A percentile compares a stretch with the other conserved stretches of the same genome.
Evolutionary conservation across 495 filamentous ascomycete species (phyloP).

Genomic region (Hypoxylon lenormandii): DNA sequence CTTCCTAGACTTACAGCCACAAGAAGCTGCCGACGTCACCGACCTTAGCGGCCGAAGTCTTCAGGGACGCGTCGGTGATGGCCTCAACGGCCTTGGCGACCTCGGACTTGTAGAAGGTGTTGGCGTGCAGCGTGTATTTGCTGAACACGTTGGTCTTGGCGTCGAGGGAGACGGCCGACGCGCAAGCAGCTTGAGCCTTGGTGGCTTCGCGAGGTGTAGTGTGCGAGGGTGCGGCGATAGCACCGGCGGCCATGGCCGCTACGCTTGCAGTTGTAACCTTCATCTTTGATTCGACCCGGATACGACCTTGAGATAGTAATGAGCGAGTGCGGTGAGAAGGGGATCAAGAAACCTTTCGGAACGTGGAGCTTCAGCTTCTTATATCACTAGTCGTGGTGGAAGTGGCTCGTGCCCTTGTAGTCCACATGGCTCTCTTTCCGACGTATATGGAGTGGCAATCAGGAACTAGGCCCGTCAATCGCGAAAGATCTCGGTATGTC

Average conservation of each 20-base stretch:
- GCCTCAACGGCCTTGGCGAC: constrained; percentile 62
- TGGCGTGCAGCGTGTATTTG: constrained; percentile 67
- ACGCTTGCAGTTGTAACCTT: constrained; percentile 58
- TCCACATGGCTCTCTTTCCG: constrained; percentile 6
- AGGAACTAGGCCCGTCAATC: constrained; percentile 62
- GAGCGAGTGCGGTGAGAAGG: constrained; percentile 55
- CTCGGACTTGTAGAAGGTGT: constrained; percentile 68
- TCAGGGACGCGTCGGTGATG: constrained; percentile 55
- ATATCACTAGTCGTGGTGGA: constrained; percentile 36
- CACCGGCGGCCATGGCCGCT: constrained; percentile 58
- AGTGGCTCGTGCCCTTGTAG: constrained; percentile 13
- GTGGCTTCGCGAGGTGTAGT: constrained; percentile 34
- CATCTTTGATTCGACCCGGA: constrained; percentile 56
- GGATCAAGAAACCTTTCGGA: constrained; percentile 23
- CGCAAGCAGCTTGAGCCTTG: constrained; percentile 56
- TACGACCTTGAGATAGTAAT: constrained; percentile 42
- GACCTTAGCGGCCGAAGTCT: constrained; percentile 62
- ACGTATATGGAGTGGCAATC: constrained; percentile 52
- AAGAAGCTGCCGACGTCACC: constrained; percentile 75
- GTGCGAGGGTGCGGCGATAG: constrained; percentile 57
- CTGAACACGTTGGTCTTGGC: constrained; percentile 66
- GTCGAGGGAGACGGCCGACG: constrained; percentile 64
- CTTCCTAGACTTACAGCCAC: constrained; percentile 68
- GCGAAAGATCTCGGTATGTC: constrained; percentile 58
- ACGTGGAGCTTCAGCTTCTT: constrained; percentile 38